phyloP scores from a whole-genome alignment of 2,329 filamentous ascomycete genomes.

The Fusarium pilosicola region DNA sequence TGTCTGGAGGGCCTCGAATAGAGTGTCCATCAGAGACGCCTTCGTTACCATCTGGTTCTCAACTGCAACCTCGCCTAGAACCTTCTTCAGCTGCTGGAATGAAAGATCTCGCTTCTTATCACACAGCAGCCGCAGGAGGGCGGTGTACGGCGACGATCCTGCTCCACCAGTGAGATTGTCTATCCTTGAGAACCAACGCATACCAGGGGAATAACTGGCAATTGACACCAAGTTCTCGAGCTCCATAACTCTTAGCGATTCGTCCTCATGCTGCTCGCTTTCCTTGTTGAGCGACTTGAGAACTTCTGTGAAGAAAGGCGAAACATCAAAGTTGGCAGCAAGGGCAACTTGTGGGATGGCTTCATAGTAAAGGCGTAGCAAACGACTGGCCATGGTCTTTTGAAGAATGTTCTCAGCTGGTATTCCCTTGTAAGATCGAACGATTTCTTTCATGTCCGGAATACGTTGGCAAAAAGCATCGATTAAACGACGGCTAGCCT shows the following conservation, averaged over 20 bases:
- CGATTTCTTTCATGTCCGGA: constrained; percentile 83
- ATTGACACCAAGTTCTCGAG: constrained; percentile 84
- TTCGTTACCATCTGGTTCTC: constrained; percentile 74
- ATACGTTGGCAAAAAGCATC: constrained; percentile 81
- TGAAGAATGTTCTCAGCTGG: constrained; percentile 76
- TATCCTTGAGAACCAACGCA: constrained; percentile 89
- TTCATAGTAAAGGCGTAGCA: constrained; percentile 87
- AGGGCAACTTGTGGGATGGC: constrained; percentile 81
- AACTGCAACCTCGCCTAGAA: constrained; percentile 69
- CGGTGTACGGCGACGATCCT: constrained; percentile 72
- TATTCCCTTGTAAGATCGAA: constrained; percentile 77
- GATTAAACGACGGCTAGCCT: constrained; percentile 73
- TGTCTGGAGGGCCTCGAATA: constrained; percentile 52
- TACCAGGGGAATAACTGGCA: constrained; percentile 81
- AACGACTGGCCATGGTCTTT: constrained; percentile 79
- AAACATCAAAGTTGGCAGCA: constrained; percentile 89
- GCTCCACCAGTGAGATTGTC: constrained; percentile 63
- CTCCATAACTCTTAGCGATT: constrained; percentile 73
- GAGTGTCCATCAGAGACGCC: constrained; percentile 58
- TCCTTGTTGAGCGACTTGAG: constrained; percentile 70
- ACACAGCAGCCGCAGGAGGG: constrained; percentile 65
- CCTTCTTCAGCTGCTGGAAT: constrained; percentile 59
- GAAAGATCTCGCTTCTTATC: constrained; percentile 44
- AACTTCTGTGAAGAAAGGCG: constrained; percentile 75
- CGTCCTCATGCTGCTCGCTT: constrained; percentile 59